phyloP scores from a whole-genome alignment of 2,329 filamentous ascomycete genomes.

The Madurella fahalii region DNA sequence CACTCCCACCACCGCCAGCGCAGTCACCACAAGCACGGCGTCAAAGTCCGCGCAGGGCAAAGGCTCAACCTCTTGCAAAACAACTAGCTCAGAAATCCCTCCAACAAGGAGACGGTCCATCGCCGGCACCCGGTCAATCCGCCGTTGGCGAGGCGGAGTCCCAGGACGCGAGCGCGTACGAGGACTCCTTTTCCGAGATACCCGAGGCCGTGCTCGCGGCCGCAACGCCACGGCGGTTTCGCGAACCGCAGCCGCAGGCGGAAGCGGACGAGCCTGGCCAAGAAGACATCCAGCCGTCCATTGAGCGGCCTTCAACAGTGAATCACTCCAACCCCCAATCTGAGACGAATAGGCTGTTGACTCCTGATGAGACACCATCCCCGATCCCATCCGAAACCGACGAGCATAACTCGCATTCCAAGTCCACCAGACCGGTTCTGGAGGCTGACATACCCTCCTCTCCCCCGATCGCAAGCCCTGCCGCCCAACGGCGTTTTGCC shows the following conservation, averaged over 20 bases:
- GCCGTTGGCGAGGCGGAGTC: conserved; percentile 5
- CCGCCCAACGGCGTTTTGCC: conserved; percentile 6
- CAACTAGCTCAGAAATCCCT: conserved; percentile 26
- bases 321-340: conserved; percentile 34
- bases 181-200: conserved; percentile 57
- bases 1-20: neutral
- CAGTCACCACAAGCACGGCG: conserved; percentile 8
- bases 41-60: conserved; percentile 19
- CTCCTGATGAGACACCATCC: conserved; percentile 50
- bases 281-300: conserved; percentile 27
- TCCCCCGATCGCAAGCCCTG: conserved; percentile 28
- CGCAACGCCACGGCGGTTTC: conserved; percentile 40
- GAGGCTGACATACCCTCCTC: conserved; percentile 33
- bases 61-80: conserved; percentile 22
- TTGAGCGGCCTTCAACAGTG: conserved; percentile 30
- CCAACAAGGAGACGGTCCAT: conserved; percentile 10
- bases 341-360: conserved; percentile 45
- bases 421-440: conserved; percentile 13
- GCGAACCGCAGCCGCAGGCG: conserved; percentile 7
- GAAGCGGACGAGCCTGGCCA: conserved; percentile 9
- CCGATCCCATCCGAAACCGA: conserved; percentile 27
- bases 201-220: conserved; percentile 48
- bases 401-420: conserved; percentile 2
- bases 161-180: conserved; percentile 36
- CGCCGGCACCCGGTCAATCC: neutral